Conservation (phyloP, 2,329 filamentous ascomycete genomes). For the Malbranchea cinnamomea region DNA sequence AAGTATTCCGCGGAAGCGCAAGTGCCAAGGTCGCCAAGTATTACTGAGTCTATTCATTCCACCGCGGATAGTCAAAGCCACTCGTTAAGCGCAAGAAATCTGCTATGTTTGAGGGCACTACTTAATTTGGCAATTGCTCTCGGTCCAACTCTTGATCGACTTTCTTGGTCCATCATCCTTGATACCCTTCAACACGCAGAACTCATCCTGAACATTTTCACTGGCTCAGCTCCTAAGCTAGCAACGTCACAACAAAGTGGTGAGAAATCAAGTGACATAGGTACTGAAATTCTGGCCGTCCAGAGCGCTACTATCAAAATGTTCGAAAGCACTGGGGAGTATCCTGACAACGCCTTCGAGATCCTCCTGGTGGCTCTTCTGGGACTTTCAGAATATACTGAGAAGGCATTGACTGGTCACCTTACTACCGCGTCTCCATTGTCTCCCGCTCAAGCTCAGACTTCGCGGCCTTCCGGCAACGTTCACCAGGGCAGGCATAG, state of each 20-base stretch:
- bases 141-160: constrained; percentile 67
- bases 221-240: constrained; percentile 15
- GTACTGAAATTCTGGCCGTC: constrained; percentile 70
- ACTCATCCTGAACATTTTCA: constrained; percentile 50
- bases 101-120: constrained; percentile 77
- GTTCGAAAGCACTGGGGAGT: constrained; percentile 84
- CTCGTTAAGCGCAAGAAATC: constrained; percentile 69
- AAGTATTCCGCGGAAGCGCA: constrained; percentile 16
- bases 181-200: constrained; percentile 90
- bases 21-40: constrained; percentile 13
- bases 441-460: constrained; percentile 12
- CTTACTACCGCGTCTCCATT: constrained; percentile 38
- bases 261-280: constrained; percentile 46
- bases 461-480: constrained; percentile 14
- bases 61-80: constrained; percentile 29
- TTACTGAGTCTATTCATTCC: constrained; percentile 15
- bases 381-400: constrained; percentile 40
- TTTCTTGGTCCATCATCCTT: constrained; percentile 73
- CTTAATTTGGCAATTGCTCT: constrained; percentile 92
- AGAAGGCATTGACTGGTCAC: constrained; percentile 33
- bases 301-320: constrained; percentile 74
- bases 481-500: constrained; percentile 25
- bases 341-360: constrained; percentile 67
- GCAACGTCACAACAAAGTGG: constrained; percentile 14
- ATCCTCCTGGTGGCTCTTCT: constrained; percentile 65